Base-by-base conservation (phyloP, 2,329 filamentous ascomycete genomes). In the Diplodia mutila region DNA sequence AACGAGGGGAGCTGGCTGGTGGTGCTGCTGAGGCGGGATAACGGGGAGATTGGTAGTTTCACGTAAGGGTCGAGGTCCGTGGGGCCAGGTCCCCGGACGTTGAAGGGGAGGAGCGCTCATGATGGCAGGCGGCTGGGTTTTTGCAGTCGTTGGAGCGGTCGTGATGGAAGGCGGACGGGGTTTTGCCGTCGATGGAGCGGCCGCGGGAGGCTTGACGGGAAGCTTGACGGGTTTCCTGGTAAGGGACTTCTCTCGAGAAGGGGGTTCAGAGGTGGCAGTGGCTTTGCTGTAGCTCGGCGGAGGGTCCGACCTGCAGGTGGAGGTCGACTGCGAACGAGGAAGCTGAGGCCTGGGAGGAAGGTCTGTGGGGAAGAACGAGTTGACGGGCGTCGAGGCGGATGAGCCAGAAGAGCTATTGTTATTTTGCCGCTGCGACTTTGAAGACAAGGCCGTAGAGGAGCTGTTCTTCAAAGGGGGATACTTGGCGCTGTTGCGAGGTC, bases 401-500 rank as follows among this genome's bases (percentile, higher is more conserved):
- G 68, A 68, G n/a, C 51, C 39, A 11, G 63, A 61, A 2, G 67
- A 68, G 29, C 12, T 14, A 12, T 64, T 68, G 23, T 16, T 67
- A 34, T 6, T 27, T 11, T 37, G n/a, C 2, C 34, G 39, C 7
- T 53, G 54, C 6, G 54, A 64, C 21, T 49, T 52, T 3, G 49
- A 25, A 2, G 66, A 64, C 27, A 52, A 29, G 21, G 48, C 48
- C 0, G 55, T 52, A 6, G 66, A 52, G 6, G 46, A 63, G n/a
- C 27, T 49, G 42, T 51, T 63, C 7, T 42, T 48, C 6, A 46
- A 59, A 16, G 53, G 34, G 1, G 57, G 37, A 18, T 32, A 27
- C 57, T 59, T 78, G 51, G 74, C 71, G 4, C 69, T 68, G 32
- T 71, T 71, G 63, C 74, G 75, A 18, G 78, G 77, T 14, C 59